Percentiles rank a stretch among this genome's conserved stretches.
These are phyloP conservation scores for Galerina sulciceps DNA, from an alignment of 768 basidiomycete genomes.

Conservation along the genomic window DNA sequence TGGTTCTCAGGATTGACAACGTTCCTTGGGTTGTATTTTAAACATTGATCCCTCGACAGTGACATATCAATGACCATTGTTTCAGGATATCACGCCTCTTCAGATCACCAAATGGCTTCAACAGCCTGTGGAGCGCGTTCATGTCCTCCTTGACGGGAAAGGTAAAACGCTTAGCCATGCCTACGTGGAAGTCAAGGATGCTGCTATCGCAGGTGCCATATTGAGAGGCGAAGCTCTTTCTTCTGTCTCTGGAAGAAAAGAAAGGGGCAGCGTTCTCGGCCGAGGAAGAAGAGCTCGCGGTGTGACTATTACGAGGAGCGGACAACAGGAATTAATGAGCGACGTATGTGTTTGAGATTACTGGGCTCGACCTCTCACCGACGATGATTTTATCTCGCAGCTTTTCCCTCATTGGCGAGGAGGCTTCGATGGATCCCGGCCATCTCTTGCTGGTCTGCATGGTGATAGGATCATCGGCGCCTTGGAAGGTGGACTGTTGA, in stretches of 20 bases:
- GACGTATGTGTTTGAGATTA: conserved; percentile 53
- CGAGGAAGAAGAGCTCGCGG: conserved; percentile 79
- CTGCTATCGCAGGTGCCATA: conserved; percentile 66
- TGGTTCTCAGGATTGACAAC: conserved; percentile 84
- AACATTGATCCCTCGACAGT: not conserved
- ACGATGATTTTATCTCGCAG: conserved; percentile 35
- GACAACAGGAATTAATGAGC: conserved; percentile 81
- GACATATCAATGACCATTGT: conserved; percentile 1
- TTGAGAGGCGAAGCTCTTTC: conserved; percentile 57
- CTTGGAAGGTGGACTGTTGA: conserved; percentile 67
- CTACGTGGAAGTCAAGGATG: conserved; percentile 72
- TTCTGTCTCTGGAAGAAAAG: conserved; percentile 41
- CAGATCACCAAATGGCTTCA: conserved; percentile 71
- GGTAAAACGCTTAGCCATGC: conserved; percentile 89
- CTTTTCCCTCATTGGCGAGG: conserved; percentile 85
- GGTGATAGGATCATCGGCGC: conserved; percentile 61
- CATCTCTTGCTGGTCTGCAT: conserved; percentile 68
- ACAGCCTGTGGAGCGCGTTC: conserved; percentile 70
- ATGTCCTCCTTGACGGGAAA: conserved; percentile 79
- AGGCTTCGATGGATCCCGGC: conserved; percentile 67
- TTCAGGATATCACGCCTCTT: conserved; percentile 82
- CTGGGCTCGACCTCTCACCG: not conserved
- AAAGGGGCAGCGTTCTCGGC: conserved; percentile 70
- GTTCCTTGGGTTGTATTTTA: conserved; percentile 76
- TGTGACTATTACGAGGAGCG: conserved; percentile 81